phyloP scores from a whole-genome alignment of 2,329 filamentous ascomycete species.

The Orbilia brochopaga region DNA sequence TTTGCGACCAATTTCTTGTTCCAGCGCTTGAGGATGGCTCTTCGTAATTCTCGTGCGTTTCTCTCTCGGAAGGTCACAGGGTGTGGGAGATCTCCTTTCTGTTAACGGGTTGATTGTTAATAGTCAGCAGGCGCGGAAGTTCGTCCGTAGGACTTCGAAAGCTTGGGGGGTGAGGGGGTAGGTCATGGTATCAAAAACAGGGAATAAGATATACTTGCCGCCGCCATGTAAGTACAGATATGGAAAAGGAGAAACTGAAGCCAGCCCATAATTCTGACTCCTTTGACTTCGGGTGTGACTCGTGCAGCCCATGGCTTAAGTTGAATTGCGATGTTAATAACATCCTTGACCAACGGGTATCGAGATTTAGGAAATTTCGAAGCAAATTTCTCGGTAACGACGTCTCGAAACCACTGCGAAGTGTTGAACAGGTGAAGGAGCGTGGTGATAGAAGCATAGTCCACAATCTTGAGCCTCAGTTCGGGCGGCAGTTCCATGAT shows the following conservation, averaged over 20 bases:
- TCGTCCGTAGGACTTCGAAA: background rate
- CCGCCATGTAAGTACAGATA: conserved; percentile 20
- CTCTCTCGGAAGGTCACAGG: conserved; percentile 1
- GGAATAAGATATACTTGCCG: background rate
- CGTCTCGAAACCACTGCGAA: conserved; percentile 5
- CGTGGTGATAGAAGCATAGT: conserved; percentile 17
- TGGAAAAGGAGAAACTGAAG: conserved; percentile 18
- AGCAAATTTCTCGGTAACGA: conserved; percentile 10
- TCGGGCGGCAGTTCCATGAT: conserved; percentile 10
- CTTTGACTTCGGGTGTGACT: conserved; percentile 7
- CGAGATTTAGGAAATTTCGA: conserved; percentile 3
- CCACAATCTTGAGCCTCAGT: conserved; percentile 8
- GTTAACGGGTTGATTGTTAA: too few species aligned
- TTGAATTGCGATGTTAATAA: background rate
- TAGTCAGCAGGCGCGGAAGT: too few species aligned
- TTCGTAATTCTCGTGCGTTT: conserved; percentile 5
- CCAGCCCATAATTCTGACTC: conserved; percentile 17
- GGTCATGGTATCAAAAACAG: background rate
- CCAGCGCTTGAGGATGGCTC: conserved; percentile 15
- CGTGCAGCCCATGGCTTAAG: conserved; percentile 10
- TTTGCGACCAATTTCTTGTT: conserved; percentile 13
- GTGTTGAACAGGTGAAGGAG: conserved; percentile 28
- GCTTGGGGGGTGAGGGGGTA: background rate
- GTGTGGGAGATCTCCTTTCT: conserved; percentile 2
- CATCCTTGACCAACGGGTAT: conserved; percentile 11